These are phyloP conservation scores for Rhodotorula diobovata DNA, from an alignment of 768 basidiomycete species.

Conservation along the genomic window DNA sequence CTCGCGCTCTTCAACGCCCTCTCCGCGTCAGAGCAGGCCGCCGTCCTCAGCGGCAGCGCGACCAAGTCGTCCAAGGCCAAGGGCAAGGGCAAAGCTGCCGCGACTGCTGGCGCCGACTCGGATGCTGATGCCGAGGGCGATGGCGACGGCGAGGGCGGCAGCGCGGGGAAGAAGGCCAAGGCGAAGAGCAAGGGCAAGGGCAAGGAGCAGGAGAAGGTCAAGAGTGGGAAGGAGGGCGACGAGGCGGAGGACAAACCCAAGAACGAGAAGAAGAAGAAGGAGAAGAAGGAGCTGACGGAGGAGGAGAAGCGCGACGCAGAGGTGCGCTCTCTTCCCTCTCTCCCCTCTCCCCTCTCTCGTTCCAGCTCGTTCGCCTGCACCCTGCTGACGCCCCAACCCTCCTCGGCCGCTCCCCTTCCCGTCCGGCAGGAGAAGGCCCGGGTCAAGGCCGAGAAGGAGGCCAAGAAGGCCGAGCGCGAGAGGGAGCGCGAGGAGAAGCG, in stretches of 20 bases:
- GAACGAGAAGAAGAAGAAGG: constrained; percentile 6
- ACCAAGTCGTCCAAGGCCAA: constrained; percentile 20
- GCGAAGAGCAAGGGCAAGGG: constrained; percentile 40
- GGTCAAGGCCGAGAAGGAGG: constrained; percentile 34
- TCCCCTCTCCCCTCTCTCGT: accelerated
- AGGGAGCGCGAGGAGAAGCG: constrained; percentile 41
- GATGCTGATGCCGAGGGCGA: not conserved
- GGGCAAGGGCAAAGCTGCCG: constrained; percentile 47
- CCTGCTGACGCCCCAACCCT: not conserved
- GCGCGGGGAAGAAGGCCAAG: not conserved
- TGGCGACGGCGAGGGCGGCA: not conserved
- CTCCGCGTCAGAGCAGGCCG: constrained; percentile 57
- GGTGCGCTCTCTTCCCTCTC: constrained; percentile 6
- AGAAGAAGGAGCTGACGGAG: constrained; percentile 18
- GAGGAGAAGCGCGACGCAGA: constrained; percentile 25
- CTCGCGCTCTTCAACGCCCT: constrained; percentile 58
- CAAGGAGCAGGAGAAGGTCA: constrained; percentile 9
- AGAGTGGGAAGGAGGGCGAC: constrained; percentile 20
- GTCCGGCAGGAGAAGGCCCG: constrained; percentile 20
- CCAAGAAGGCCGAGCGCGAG: constrained; percentile 35
- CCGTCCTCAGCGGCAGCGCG: constrained; percentile 45
- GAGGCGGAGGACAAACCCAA: constrained; percentile 35
- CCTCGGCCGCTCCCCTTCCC: not conserved
- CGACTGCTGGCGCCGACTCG: not conserved
- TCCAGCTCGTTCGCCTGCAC: too few relatives aligned